These are phyloP conservation scores for Microsporum ferrugineum DNA, from an alignment of 2,329 filamentous ascomycete species.

Conservation along the genomic window DNA sequence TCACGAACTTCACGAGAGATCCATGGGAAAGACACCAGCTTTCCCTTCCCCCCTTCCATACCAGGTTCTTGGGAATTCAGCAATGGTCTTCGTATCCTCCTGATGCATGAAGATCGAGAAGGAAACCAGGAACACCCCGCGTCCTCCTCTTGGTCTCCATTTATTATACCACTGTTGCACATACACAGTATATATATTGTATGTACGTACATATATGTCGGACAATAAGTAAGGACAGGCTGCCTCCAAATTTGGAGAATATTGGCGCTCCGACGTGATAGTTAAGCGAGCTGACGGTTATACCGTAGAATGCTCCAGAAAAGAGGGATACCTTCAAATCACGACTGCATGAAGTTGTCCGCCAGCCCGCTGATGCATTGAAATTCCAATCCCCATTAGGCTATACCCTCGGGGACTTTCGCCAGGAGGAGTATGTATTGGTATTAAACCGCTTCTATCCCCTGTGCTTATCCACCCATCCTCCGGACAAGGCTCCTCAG, in stretches of 20 bases:
- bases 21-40: background rate
- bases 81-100: background rate
- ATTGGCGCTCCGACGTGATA: background rate
- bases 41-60: background rate
- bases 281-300: background rate
- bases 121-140: background rate
- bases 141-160: background rate
- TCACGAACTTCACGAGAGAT: background rate
- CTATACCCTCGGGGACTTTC: background rate
- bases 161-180: background rate
- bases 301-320: background rate
- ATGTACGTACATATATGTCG: background rate
- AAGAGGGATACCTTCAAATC: background rate
- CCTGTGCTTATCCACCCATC: background rate
- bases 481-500: background rate
- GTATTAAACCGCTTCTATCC: background rate
- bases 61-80: background rate
- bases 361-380: background rate
- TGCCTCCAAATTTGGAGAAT: background rate
- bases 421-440: background rate
- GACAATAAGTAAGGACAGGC: background rate
- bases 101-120: background rate
- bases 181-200: background rate
- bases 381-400: background rate
- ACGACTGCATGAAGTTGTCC: background rate